Evolutionary conservation across 2,329 filamentous ascomycete genomes (phyloP), one percentile per base, ranked within the genome.

Genomic region (Colletotrichum somersetense): DNA sequence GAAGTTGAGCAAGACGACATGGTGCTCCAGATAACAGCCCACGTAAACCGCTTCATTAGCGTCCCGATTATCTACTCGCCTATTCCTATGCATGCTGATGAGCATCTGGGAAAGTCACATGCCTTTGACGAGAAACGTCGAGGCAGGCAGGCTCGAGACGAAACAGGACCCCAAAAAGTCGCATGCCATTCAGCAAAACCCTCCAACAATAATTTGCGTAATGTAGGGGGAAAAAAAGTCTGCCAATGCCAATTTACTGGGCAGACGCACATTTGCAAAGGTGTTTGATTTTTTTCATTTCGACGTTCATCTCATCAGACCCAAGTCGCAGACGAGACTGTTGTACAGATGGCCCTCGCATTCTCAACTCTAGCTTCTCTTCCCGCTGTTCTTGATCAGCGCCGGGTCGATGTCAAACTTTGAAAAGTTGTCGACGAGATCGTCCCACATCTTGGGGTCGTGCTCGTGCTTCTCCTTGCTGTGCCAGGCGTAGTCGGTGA

Each of bases 401-500:
- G 40, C 48, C 6, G 61, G 61, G 1, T 63, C 61, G 12, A 63
- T 63, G 5, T 63, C 46, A 16, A 53, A 63, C 6, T 76, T 79
- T 0, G 82, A 84, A 71, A 88, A 88, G 74, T 87, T 86, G 75
- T 87, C 86, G 1, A 88, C 85, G 11, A 88, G 78, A 64, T 83
- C 80, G 77, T 89, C 86, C 86, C 86, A 88, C 86, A 88, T 85
- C 75, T 82, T 84, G 1, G 83, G 83, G 65, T 86, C 83, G 67
- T 85, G 84, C 72, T 85, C 84, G 67, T 81, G 80, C 62, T 77
- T 79, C 75, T 81, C 78, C n/a, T 79, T 73, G 67, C 77, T 80
- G 20, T 79, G 80, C 77, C 78, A 81, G 2, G 88, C 88, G 83
- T 85, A 90, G 55, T 89, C 87, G 6, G 87, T 88, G 62, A 89